These are phyloP conservation scores for Marsdenia floribunda DNA, from an alignment of 257 asterid species.

Conservation along the genomic window DNA sequence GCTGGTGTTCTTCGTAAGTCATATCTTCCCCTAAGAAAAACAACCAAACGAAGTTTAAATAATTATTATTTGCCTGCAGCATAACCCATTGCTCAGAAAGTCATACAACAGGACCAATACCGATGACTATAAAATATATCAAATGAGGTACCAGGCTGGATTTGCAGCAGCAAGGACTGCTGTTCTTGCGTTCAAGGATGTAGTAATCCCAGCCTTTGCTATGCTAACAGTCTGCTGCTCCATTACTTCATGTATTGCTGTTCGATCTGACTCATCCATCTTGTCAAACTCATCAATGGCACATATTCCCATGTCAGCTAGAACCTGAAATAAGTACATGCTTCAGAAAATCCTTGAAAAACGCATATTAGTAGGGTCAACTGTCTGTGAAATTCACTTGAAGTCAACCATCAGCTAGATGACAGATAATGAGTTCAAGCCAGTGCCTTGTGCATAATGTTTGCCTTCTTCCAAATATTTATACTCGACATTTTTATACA, in stretches of 20 bases:
- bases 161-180: slow-evolving; percentile 99
- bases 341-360: background rate
- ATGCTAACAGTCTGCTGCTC: slow-evolving; percentile 99
- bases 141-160: slow-evolving; percentile 81
- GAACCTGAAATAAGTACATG: slow-evolving; percentile 46
- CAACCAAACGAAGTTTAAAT: background rate
- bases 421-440: slow-evolving; percentile 1
- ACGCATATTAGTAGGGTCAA: background rate
- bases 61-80: background rate
- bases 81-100: background rate
- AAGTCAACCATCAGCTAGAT: background rate
- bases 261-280: slow-evolving; percentile 96
- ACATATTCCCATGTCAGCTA: slow-evolving; percentile 98
- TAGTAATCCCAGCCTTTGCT: slow-evolving; percentile 98
- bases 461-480: background rate
- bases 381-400: slow-evolving; percentile 6
- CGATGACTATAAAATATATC: slow-evolving; percentile 4
- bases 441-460: background rate
- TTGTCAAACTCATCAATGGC: slow-evolving; percentile 99
- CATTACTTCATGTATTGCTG: slow-evolving; percentile 99
- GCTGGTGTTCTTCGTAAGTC: slow-evolving; percentile 97
- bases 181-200: slow-evolving; percentile 96
- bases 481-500: background rate
- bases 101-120: background rate
- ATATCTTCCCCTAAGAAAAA: slow-evolving; percentile 79